Base-by-base conservation (phyloP, 1,284 basidiomycete species). In the Erythrobasidium hasegawianum region DNA sequence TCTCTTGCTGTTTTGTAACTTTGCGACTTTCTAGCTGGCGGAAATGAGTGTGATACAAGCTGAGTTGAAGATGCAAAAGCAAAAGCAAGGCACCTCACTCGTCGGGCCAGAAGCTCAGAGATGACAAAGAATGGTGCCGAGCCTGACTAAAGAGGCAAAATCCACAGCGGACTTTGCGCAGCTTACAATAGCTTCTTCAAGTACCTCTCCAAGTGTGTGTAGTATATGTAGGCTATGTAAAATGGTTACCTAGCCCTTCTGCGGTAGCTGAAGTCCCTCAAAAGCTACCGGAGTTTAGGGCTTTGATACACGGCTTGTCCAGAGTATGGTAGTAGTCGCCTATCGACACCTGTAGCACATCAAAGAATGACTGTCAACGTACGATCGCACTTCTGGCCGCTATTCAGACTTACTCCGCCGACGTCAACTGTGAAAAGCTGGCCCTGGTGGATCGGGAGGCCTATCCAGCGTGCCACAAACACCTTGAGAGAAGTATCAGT, bases 361-460 rank as follows among this genome's bases (percentile, higher is more conserved):
- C 40, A 41, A 41, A n/a, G n/a, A 11, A 41, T 11, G 40, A 11
- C 40, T 11, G 40, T n/a, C n/a, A 11, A 41, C 11, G n/a, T 41
- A 41, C 40, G n/a, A 41, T 41, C 10, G 10, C 40, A 11, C n/a
- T 10, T 41, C 11, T 57, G 24, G 57, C 26, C 13, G 57, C 68
- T 10, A 41, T n/a, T n/a, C n/a, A 41, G 40, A n/a, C 40, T 62
- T 40, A 72, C 70, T 20, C 71, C 70, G 20, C 73, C 73, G 20
- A 72, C 70, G 47, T 74, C 72, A 2, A 74, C 71, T 14, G 70
- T 69, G 59, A 74, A 74, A 18, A 73, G 60, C 57, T 70, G 68
- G 24, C 73, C 73, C 9, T 70, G 55, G 8, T 33, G 41, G 2
- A 74, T 43, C 13, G 72, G 72, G 8, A 74, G 62, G 3, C 67